Conservation (phyloP, 441 rosid species). For the Melastoma candidum region DNA sequence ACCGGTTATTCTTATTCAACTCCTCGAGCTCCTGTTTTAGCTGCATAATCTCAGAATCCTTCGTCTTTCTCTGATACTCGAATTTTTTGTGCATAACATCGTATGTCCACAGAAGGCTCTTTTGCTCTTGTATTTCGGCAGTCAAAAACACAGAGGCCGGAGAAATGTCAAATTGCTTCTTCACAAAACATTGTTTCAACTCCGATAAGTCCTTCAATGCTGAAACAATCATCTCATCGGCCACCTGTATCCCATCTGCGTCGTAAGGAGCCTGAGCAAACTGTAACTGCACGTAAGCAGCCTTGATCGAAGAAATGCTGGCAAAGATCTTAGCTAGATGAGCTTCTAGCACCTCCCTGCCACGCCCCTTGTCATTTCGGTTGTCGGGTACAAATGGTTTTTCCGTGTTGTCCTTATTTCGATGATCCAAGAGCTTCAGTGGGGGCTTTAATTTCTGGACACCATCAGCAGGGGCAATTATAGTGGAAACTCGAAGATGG, state of each 20-base stretch:
- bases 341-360: conserved; percentile 4
- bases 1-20: conserved; percentile 24
- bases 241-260: conserved; percentile 43
- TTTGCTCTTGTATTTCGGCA: conserved; percentile 28
- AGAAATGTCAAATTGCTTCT: conserved; percentile 21
- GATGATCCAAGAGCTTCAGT: conserved; percentile 2
- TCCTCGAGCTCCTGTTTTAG: conserved; percentile 30
- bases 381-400: too few relatives aligned
- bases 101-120: conserved; percentile 6
- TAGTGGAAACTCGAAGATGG: conserved; percentile 4
- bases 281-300: conserved; percentile 54
- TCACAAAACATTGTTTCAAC: conserved; percentile 30
- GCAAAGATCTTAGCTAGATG: conserved; percentile 23
- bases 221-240: conserved; percentile 42
- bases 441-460: conserved; percentile 7
- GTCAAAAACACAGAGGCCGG: conserved; percentile 22
- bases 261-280: conserved; percentile 58
- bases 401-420: not conserved
- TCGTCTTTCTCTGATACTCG: conserved; percentile 29
- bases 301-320: conserved; percentile 33
- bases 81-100: conserved; percentile 35
- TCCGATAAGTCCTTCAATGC: conserved; percentile 40
- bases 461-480: conserved; percentile 1
- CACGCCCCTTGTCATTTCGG: not conserved
- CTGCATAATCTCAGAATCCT: conserved; percentile 31